Evolutionary conservation across 208 protist genomes (phyloP).

Genomic region (Wallacemonas sp.): DNA sequence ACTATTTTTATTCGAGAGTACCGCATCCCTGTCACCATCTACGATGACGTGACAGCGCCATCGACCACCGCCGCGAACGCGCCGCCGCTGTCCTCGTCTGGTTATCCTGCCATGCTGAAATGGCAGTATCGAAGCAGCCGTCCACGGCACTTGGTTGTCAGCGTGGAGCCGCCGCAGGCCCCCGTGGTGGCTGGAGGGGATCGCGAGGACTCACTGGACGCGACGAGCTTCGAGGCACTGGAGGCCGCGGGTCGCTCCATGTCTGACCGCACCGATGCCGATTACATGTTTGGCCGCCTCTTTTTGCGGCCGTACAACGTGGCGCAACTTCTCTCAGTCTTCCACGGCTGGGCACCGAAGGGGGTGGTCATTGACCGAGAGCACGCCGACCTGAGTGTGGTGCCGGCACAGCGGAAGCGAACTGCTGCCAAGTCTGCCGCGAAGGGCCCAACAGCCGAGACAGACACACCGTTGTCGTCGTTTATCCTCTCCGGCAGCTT

Average conservation of each 20-base stretch:
- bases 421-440: background rate
- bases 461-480: constrained; percentile 8
- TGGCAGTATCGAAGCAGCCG: constrained; percentile 67
- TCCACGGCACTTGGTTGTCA: constrained; percentile 57
- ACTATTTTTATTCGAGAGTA: constrained; percentile 62
- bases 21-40: constrained; percentile 49
- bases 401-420: constrained; percentile 1
- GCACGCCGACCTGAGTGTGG: constrained; percentile 47
- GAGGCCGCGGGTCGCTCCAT: background rate
- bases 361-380: constrained; percentile 38
- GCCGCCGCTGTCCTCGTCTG: constrained; percentile 1
- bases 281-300: constrained; percentile 78
- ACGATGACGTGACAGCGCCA: constrained; percentile 12
- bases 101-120: constrained; percentile 52
- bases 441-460: background rate
- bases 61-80: background rate
- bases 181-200: background rate
- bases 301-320: constrained; percentile 88
- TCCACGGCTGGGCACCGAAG: constrained; percentile 56
- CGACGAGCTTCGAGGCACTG: background rate
- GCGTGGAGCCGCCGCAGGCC: constrained; percentile 18
- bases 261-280: constrained; percentile 17
- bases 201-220: background rate
- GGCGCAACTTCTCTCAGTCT: constrained; percentile 74
- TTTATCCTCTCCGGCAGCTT: constrained; percentile 42